Evolutionary conservation across 2,329 filamentous ascomycete species (phyloP), one percentile per base, ranked within the genome.

Genomic region (Aspergillus oerlinghausenensis): DNA sequence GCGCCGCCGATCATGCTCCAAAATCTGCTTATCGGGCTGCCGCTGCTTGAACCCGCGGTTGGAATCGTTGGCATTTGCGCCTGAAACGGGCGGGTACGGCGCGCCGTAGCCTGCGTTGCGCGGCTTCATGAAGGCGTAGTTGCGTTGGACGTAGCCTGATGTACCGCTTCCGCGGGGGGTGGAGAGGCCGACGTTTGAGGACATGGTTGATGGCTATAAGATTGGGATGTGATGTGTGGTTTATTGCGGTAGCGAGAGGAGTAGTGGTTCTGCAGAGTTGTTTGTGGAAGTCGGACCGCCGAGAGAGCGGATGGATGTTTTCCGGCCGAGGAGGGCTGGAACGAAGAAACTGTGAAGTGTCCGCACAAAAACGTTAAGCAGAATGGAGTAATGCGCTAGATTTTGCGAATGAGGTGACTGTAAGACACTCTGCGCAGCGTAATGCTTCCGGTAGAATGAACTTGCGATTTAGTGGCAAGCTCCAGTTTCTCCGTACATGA

Each of bases 91-190:
- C 21, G 86, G 84, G 75, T 96, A 96, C 0, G 92, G 92, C 19
- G 87, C 86, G 57, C 80, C 82, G 67, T 85, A 84, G 50, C 73
- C 75, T 26, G 69, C 60, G 77, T 96, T 91, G 76, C 93, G 92
- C 29, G 90, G 92, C 70, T 84, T 86, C 66, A 97, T 86, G 71
- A 93, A 87, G 19, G 94, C 94, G 38, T 92, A 85, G 79, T 97
- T 99, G 75, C 92, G 90, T 77, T 97, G 93, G 55, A 99, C 93
- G 73, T 97, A 97, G 71, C 94, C 94, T 1, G 93, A 97, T 56
- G 94, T 99, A 50, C 94, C 94, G 71, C 90, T 96, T 65, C 94
- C 94, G 69, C 94, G 88, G 3, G 94, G 94, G 4, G 94, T 99
- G 56, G 88, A 87, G 67, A 99, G 90, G 56, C 94, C 95, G 70